Percentiles rank a stretch among this genome's conserved stretches.
These are phyloP conservation scores for Chenopodium suecicum DNA, from an alignment of 148 eudicot species.

Conservation along the genomic window DNA sequence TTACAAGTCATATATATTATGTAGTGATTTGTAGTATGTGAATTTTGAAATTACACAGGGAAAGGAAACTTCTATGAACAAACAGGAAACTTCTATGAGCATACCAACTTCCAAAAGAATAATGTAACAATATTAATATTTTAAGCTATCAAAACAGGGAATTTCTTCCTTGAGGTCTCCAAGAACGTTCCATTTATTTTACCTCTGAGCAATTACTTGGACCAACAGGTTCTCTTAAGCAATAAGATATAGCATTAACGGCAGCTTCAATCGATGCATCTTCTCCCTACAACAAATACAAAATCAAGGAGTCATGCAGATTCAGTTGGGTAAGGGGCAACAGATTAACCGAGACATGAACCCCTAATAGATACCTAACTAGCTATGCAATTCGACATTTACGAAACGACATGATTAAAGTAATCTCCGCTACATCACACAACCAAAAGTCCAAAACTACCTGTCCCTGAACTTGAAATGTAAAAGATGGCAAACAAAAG, in stretches of 20 bases:
- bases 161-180: not conserved
- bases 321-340: not conserved
- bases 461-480: not conserved
- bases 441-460: too few species aligned
- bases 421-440: not conserved
- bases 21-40: too few species aligned
- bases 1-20: too few species aligned
- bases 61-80: not conserved
- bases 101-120: not conserved
- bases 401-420: not conserved
- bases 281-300: constrained; percentile 56
- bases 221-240: constrained; percentile 85
- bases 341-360: not conserved
- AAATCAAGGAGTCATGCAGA: not conserved
- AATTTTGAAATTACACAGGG: too few species aligned
- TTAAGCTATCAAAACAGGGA: not conserved
- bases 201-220: constrained; percentile 84
- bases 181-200: constrained; percentile 23
- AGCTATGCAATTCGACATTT: not conserved
- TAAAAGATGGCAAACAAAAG: not conserved
- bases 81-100: not conserved
- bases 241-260: constrained; percentile 76
- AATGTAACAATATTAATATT: not conserved
- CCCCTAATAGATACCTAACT: not conserved
- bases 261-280: constrained; percentile 95